A percentile compares a stretch with the other conserved stretches of the same genome.
These are phyloP conservation scores for Phaeoacremonium minimum DNA, from an alignment of 2,329 filamentous ascomycete species.

Conservation along the genomic window DNA sequence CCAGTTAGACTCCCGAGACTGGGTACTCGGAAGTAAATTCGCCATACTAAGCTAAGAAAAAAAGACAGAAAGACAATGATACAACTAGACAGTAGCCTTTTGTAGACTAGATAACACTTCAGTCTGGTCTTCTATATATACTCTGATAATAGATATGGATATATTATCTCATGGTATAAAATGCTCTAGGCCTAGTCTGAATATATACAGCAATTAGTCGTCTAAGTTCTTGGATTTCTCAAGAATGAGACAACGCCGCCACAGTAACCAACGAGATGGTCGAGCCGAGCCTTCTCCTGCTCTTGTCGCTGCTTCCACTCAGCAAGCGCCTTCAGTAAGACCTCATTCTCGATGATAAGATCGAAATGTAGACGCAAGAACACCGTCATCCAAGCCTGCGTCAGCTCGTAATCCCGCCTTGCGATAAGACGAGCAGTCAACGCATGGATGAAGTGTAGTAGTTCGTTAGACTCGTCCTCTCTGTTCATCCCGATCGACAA, in stretches of 20 bases:
- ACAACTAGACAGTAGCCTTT: neutral
- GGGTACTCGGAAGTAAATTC: constrained; percentile 22
- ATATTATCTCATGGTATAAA: no score
- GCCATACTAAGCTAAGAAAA: neutral
- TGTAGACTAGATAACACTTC: neutral
- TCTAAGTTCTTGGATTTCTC: constrained; percentile 53
- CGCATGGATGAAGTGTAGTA: constrained; percentile 76
- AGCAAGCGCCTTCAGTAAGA: constrained; percentile 54
- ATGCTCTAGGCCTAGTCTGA: no score
- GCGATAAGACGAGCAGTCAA: constrained; percentile 66
- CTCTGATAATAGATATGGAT: no score
- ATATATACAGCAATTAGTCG: constrained; percentile 1
- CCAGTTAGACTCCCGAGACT: constrained; percentile 52
- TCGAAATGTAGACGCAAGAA: constrained; percentile 77
- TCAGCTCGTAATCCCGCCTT: constrained; percentile 83
- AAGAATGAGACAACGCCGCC: constrained; percentile 81
- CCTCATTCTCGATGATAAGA: constrained; percentile 43
- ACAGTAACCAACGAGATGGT: constrained; percentile 79
- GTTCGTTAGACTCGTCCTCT: constrained; percentile 58
- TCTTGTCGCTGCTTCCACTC: constrained; percentile 72
- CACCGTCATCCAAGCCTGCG: constrained; percentile 96
- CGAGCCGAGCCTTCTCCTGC: constrained; percentile 65
- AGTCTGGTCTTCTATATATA: neutral
- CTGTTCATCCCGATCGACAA: constrained; percentile 45
- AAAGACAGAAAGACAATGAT: neutral